phyloP scores from a whole-genome alignment of 1,284 basidiomycete genomes.

The Volvariella volvacea region DNA sequence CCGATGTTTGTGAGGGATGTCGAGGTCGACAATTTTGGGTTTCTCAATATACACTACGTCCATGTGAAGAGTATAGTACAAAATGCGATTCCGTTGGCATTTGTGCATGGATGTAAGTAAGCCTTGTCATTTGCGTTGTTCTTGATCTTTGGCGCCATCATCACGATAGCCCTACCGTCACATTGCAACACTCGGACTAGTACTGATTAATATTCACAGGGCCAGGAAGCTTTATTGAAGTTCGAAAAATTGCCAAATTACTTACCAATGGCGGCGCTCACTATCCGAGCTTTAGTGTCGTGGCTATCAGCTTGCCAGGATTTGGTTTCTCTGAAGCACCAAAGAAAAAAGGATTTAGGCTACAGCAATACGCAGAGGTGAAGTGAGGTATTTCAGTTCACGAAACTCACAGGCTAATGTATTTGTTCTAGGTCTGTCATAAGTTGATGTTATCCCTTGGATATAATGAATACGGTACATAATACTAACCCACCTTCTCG shows the following conservation, averaged over 20 bases:
- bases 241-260: constrained; percentile 45
- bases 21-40: constrained; percentile 33
- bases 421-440: constrained; percentile 34
- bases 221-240: constrained; percentile 56
- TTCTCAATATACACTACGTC: constrained; percentile 43
- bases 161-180: no score
- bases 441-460: constrained; percentile 49
- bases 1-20: constrained; percentile 43
- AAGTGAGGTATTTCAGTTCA: no score
- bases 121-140: no score
- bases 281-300: constrained; percentile 53
- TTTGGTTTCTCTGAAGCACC: constrained; percentile 48
- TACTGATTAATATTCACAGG: no score
- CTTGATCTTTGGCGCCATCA: no score
- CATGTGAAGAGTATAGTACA: constrained; percentile 36
- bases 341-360: constrained; percentile 22
- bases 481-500: not conserved
- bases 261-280: constrained; percentile 32
- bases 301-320: constrained; percentile 46
- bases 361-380: constrained; percentile 35
- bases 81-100: constrained; percentile 42
- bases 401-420: no score
- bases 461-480: constrained; percentile 46
- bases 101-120: constrained; percentile 49
- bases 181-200: no score